Base-by-base conservation (phyloP, 176 grass and related monocot genomes). In the Cenchrus americanus region DNA sequence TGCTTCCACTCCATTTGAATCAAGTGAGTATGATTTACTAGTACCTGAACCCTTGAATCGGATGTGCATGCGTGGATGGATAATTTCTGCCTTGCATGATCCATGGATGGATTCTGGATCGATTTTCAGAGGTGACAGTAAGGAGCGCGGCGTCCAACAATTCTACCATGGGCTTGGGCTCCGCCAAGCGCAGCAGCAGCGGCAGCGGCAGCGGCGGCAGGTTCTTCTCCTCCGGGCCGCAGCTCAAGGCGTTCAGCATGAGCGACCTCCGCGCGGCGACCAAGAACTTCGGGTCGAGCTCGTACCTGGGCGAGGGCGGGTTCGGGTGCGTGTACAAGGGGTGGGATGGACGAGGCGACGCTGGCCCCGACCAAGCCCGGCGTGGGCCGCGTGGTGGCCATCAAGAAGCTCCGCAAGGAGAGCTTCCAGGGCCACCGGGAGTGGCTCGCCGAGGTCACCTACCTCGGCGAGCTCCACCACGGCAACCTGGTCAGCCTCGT, bases 261-360 rank as follows among this genome's bases (percentile, higher is more conserved):
- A 78, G 44, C 40, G 92, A 97, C 22, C 84, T 94, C 62, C 91
- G 88, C 15, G 80, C 74, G 13, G 88, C 95, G 18, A 94, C 95
- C 53, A 92, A 83, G 75, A 97, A 97, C 79, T 97, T 97, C 46
- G 86, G 88, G 0, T 89, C 95, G 5, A 89, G 46, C 10, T 79
- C 88, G 1, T 92, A 86, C 76, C 90, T 97, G 0, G 95, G 95
- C 3, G 95, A 97, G 90, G 95, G 95, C 43, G 95, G 95, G 12
- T 97, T 97, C 76, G 95, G 92, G 30, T 91, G 88, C 76, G 95
- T 97, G 21, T 97, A 89, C 82, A 97, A 97, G 86, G 95, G 95
- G 0, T 97, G 95, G 95, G 95, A 88, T 97, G 52, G 92, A 97
- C 84, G 92, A 91, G 80, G 62, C 78, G 22, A 92, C 77, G 63